A percentile compares a stretch with the other conserved stretches of the same genome.
Evolutionary conservation across 139 green algal species (phyloP).

Genomic region (Chlorella ohadii): DNA sequence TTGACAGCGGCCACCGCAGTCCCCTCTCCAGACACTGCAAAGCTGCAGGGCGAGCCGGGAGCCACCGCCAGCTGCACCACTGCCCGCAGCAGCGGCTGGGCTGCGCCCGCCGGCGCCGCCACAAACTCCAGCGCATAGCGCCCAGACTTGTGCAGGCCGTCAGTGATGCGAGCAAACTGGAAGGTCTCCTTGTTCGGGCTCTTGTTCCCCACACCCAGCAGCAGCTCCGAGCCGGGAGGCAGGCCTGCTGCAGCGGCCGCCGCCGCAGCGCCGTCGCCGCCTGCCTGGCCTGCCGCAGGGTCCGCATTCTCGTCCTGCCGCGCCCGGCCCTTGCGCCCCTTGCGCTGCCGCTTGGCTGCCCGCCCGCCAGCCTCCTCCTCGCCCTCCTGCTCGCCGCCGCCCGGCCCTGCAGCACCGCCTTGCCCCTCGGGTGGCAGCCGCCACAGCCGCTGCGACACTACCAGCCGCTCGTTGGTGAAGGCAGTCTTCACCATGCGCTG

Average conservation of each 20-base stretch:
- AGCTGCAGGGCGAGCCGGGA: slow-evolving; percentile 42
- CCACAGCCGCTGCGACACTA: slow-evolving; percentile 70
- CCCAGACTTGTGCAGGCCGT: slow-evolving; percentile 46
- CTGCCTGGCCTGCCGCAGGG: not conserved
- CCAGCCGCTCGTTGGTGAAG: slow-evolving; percentile 58
- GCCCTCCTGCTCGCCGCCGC: not conserved
- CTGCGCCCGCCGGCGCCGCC: slow-evolving; percentile 56
- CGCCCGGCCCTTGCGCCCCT: slow-evolving; percentile 23
- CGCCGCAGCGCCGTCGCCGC: not conserved
- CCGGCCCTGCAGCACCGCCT: not conserved
- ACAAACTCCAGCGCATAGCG: slow-evolving; percentile 67
- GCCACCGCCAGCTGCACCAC: slow-evolving; percentile 49
- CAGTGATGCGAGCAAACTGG: slow-evolving; percentile 58
- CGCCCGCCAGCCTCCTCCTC: slow-evolving; percentile 7
- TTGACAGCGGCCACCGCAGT: slow-evolving; percentile 42
- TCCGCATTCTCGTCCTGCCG: slow-evolving; percentile 28
- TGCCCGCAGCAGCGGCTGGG: slow-evolving; percentile 19
- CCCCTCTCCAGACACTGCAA: slow-evolving; percentile 64
- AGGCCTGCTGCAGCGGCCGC: not conserved
- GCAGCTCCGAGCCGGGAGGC: slow-evolving; percentile 41
- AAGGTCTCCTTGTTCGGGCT: slow-evolving; percentile 60
- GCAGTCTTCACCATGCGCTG: slow-evolving; percentile 36
- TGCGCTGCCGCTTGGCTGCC: slow-evolving; percentile 30
- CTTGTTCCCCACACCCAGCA: slow-evolving; percentile 65
- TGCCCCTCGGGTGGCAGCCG: slow-evolving; percentile 23